Base-by-base conservation (phyloP, 2,329 filamentous ascomycete genomes). In the Fusarium decemcellulare region DNA sequence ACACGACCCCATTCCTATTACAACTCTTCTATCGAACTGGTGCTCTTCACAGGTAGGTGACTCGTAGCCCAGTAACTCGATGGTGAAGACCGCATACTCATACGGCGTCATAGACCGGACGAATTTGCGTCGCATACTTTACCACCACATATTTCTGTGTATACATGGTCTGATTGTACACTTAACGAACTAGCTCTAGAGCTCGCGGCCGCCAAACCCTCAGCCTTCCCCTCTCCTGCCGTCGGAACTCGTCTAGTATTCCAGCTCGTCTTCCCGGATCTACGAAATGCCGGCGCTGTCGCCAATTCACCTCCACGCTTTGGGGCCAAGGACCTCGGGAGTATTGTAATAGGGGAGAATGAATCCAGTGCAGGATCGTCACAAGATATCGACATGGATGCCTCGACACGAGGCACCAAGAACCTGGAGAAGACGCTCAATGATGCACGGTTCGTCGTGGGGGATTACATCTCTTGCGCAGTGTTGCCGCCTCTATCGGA, bases 191-290 rank as follows among this genome's bases (percentile, higher is more conserved):
- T 98, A 37, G 91, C 92, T 23, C 89, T 93, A 60, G 90, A 95
- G 57, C 87, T 98, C 60, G 88, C 89, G 50, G 88, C 88, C 53
- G 87, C 91, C 1, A 84, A 79, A 51, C 92, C 93, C 0, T 81
- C 84, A 3, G 82, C 94, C 18, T 87, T 97, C 4, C 93, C 94
- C 1, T 84, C 86, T 39, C 93, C 93, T 1, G 88, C 91, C 8
- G 87, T 94, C 42, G 95, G 95, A 65, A 95, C 94, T 9, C 90
- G 95, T 57, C 86, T 98, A n/a, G 90, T 90, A 65, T 98, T 96
- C 81, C 92, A 95, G 50, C 88, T 97, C 16, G 89, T 98, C 57
- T 97, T 92, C 77, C 92, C 93, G 2, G 94, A 97, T 79, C 88
- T 92, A 27, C 81, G 80, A 15, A 76, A 76, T 59, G 68, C 77